Percentiles rank a stretch among this genome's conserved stretches.
Evolutionary conservation across 2,329 filamentous ascomycete species (phyloP).

Genomic region (Verticillium nonalfalfae): DNA sequence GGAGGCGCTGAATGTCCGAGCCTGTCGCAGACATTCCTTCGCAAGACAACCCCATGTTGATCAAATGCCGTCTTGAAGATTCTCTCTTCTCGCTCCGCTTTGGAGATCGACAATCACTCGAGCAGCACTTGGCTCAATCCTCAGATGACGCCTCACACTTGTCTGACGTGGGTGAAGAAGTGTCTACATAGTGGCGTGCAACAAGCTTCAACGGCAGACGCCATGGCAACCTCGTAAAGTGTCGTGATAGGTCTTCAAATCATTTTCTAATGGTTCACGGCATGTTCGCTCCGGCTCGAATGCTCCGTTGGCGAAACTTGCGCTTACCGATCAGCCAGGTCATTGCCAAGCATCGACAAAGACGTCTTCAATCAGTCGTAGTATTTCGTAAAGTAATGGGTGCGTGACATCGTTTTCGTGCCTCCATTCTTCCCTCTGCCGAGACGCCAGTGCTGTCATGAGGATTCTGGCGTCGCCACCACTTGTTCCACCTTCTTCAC

Average conservation of each 20-base stretch:
- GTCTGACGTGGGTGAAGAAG: background rate
- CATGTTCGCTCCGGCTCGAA: background rate
- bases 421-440: background rate
- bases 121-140: too few relatives aligned
- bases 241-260: background rate
- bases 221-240: background rate
- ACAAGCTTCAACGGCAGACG: background rate
- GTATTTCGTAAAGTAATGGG: background rate
- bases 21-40: background rate
- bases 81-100: background rate
- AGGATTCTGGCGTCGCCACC: background rate
- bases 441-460: background rate
- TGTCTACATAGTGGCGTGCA: too few relatives aligned
- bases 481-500: conserved; percentile 70
- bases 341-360: background rate
- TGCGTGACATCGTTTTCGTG: background rate
- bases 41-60: background rate
- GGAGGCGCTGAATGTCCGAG: background rate
- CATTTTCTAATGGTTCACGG: background rate
- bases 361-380: background rate
- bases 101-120: background rate
- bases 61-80: background rate
- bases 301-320: background rate
- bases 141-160: too few relatives aligned
- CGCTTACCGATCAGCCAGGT: background rate